Conservation (phyloP, 2,329 filamentous ascomycete genomes). For the Ascochyta lentis region DNA sequence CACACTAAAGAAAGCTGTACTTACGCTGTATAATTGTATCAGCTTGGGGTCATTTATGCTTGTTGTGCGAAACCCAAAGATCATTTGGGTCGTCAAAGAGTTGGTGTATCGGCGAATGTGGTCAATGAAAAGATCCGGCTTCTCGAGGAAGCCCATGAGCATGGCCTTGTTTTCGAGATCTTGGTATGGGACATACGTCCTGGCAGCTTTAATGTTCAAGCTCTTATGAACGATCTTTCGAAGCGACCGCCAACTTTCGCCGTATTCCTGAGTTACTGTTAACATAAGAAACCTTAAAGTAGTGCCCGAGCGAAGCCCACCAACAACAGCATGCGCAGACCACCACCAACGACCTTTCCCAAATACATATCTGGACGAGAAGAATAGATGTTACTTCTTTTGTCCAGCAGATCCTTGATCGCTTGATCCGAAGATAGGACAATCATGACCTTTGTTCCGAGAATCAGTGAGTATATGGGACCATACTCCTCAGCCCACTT, state of each 20-base stretch:
- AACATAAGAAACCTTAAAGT: not conserved
- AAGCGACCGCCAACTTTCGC: constrained; percentile 23
- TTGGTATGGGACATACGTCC: constrained; percentile 57
- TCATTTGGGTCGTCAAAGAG: constrained; percentile 58
- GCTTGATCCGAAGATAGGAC: constrained; percentile 55
- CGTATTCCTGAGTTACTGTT: constrained; percentile 20
- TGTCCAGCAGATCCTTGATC: constrained; percentile 61
- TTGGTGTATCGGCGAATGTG: constrained; percentile 59
- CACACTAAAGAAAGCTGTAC: not conserved
- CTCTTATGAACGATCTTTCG: constrained; percentile 29
- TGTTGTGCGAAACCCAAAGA: constrained; percentile 53
- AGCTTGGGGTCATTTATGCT: constrained; percentile 25
- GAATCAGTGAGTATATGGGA: constrained; percentile 60
- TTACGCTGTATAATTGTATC: constrained; percentile 24
- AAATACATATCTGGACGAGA: constrained; percentile 49
- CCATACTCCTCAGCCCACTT: constrained; percentile 62
- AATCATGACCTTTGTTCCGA: constrained; percentile 57
- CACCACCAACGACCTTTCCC: constrained; percentile 16
- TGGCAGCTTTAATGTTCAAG: constrained; percentile 28
- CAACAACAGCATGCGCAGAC: constrained; percentile 23
- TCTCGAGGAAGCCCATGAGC: constrained; percentile 56
- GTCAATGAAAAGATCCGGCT: constrained; percentile 52
- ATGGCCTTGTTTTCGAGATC: constrained; percentile 63
- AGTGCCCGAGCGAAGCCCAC: not conserved
- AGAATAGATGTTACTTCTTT: constrained; percentile 59